Evolutionary conservation across 768 basidiomycete species (phyloP).

Genomic region (Rhizopogon rudus): DNA sequence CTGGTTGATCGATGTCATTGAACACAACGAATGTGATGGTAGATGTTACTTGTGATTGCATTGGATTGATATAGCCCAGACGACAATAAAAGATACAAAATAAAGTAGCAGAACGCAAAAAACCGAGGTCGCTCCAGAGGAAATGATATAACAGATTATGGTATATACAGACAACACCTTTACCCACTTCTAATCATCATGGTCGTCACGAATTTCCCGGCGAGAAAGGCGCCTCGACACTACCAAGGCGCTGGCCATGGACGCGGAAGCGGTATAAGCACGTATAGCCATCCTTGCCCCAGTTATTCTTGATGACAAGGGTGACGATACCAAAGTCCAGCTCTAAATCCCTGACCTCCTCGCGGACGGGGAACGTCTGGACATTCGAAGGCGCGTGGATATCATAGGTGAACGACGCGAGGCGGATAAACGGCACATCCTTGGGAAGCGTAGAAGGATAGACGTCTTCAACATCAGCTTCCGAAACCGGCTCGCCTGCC

Average conservation of each 20-base stretch:
- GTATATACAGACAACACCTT: constrained; percentile 7
- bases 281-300: constrained; percentile 79
- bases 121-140: constrained; percentile 12
- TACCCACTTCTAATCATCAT: neutral
- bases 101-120: constrained; percentile 15
- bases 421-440: constrained; percentile 49
- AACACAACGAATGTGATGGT: too few species aligned
- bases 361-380: constrained; percentile 76
- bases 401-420: constrained; percentile 69
- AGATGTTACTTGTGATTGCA: too few species aligned
- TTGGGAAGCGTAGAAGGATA: constrained; percentile 47
- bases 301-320: constrained; percentile 77
- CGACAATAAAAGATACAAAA: neutral
- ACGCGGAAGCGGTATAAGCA: constrained; percentile 87
- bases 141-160: constrained; percentile 3
- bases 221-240: constrained; percentile 31
- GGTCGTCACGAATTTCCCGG: constrained; percentile 15
- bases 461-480: constrained; percentile 27
- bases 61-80: neutral
- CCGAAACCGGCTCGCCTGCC: constrained; percentile 26
- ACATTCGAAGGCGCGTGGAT: constrained; percentile 47
- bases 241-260: constrained; percentile 56
- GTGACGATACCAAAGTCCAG: constrained; percentile 86
- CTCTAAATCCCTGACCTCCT: constrained; percentile 61
- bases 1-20: too few species aligned